A percentile compares a stretch with the other conserved stretches of the same genome.
These are phyloP conservation scores for Diaporthe batatas DNA, from an alignment of 2,329 filamentous ascomycete genomes.

Conservation along the genomic window DNA sequence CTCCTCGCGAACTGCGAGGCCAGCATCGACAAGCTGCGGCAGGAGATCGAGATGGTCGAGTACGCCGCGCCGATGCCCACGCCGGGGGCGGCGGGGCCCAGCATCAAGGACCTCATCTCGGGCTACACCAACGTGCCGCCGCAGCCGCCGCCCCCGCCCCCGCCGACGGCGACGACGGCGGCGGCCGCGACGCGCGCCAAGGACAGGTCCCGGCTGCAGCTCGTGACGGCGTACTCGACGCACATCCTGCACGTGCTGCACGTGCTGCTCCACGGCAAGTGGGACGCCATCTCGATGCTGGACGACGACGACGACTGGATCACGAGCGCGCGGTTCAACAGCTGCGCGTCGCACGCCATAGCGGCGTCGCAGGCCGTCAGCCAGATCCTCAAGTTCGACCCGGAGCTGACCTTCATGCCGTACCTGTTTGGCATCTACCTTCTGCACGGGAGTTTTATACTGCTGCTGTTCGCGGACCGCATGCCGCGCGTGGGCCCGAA, in stretches of 20 bases:
- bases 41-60: slow-evolving; percentile 43
- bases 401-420: slow-evolving; percentile 65
- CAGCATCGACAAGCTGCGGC: slow-evolving; percentile 52
- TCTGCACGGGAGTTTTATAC: slow-evolving; percentile 63
- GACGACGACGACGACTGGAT: slow-evolving; percentile 64
- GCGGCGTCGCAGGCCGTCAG: slow-evolving; percentile 60
- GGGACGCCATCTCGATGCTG: slow-evolving; percentile 63
- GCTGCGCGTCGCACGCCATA: slow-evolving; percentile 62
- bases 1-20: slow-evolving; percentile 55
- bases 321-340: slow-evolving; percentile 58
- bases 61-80: slow-evolving; percentile 28
- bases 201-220: slow-evolving; percentile 52
- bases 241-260: slow-evolving; percentile 63
- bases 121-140: slow-evolving; percentile 33
- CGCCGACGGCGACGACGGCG: not conserved
- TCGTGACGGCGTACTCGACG: slow-evolving; percentile 61
- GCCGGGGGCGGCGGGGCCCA: slow-evolving; percentile 39
- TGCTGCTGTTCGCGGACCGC: slow-evolving; percentile 63
- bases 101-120: slow-evolving; percentile 46
- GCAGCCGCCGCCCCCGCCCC: not conserved
- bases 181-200: slow-evolving; percentile 26
- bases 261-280: slow-evolving; percentile 62
- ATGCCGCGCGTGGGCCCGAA: slow-evolving; percentile 62
- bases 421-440: slow-evolving; percentile 67
- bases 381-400: slow-evolving; percentile 61